Conservation (phyloP, 768 basidiomycete species). For the Collybia mongolica region DNA sequence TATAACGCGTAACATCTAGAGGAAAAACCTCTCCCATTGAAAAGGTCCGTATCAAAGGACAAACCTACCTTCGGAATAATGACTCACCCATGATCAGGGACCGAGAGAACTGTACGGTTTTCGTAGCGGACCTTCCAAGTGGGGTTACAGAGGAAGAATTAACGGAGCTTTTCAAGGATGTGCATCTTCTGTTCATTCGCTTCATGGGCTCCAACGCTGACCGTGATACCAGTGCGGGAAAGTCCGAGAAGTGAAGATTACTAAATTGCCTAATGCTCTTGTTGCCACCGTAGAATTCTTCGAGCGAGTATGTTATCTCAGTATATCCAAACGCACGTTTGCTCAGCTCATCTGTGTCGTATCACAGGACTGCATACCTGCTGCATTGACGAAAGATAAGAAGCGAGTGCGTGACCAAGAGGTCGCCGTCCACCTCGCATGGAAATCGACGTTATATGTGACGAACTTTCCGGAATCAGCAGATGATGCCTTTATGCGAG, state of each 20-base stretch:
- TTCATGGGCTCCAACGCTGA: neutral
- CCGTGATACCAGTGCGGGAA: constrained; percentile 66
- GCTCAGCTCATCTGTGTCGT: neutral
- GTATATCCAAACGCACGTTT: neutral
- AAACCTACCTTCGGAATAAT: neutral
- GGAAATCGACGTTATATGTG: constrained; percentile 92
- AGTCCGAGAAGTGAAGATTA: constrained; percentile 84
- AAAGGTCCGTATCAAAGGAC: constrained; percentile 44
- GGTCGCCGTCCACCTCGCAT: constrained; percentile 84
- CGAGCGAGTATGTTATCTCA: constrained; percentile 44
- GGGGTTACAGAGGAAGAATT: constrained; percentile 65
- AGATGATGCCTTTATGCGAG: constrained; percentile 75
- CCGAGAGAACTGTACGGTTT: constrained; percentile 92
- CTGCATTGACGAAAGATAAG: constrained; percentile 92
- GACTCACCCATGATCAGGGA: constrained; percentile 51
- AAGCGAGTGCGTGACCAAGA: constrained; percentile 78
- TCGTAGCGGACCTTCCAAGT: constrained; percentile 70
- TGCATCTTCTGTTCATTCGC: constrained; percentile 27
- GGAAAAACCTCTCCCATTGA: constrained; percentile 45
- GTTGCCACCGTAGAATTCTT: constrained; percentile 92
- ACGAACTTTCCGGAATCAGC: constrained; percentile 90
- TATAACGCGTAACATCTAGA: constrained; percentile 28
- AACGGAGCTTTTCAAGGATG: constrained; percentile 80
- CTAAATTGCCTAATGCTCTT: constrained; percentile 49
- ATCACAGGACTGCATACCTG: constrained; percentile 73